Conservation (phyloP, 768 basidiomycete genomes). For the Suillus fuscotomentosus region DNA sequence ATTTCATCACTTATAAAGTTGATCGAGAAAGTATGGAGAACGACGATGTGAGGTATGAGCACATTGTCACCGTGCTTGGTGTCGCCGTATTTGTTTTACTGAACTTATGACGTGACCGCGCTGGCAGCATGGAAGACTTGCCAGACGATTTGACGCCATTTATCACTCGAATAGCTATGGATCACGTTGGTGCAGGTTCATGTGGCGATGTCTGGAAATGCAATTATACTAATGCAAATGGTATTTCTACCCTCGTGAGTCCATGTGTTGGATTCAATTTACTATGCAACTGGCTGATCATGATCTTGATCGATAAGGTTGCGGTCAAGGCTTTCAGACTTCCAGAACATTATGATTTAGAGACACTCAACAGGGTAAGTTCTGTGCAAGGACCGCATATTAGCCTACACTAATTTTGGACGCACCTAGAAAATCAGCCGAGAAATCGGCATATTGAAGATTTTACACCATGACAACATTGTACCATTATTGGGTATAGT, state of each 20-base stretch:
- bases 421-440: not conserved
- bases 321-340: not conserved
- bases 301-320: not conserved
- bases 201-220: not conserved
- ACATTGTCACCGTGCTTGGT: not conserved
- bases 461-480: not conserved
- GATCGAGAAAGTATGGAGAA: not conserved
- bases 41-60: not conserved
- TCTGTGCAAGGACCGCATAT: not conserved
- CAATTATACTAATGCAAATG: not conserved
- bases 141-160: not conserved
- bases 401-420: not conserved
- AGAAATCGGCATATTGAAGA: not conserved
- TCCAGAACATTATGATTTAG: not conserved
- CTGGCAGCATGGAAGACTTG: not conserved
- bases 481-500: not conserved
- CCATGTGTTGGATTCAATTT: not conserved
- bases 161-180: not conserved
- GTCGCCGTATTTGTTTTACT: not conserved
- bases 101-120: not conserved
- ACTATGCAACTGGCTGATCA: not conserved
- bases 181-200: not conserved
- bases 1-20: not conserved
- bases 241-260: not conserved
- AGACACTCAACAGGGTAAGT: not conserved